Evolutionary conservation across 2,329 filamentous ascomycete species (phyloP).

Genomic region (Esteya vermicola): DNA sequence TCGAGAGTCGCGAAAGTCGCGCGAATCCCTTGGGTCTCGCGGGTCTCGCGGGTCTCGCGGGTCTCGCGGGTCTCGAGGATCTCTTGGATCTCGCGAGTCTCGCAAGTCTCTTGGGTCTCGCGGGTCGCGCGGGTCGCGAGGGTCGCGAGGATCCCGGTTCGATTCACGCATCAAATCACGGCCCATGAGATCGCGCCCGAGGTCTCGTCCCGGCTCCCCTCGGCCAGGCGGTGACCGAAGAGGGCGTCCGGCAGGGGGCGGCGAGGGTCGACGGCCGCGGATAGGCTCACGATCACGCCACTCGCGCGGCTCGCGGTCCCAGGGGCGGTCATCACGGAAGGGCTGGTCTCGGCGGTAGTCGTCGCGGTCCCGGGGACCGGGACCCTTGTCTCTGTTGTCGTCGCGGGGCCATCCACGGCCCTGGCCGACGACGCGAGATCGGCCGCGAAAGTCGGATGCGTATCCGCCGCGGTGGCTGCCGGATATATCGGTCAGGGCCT

Average conservation of each 20-base stretch:
- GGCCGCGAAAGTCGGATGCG: slow-evolving; percentile 48
- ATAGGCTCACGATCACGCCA: slow-evolving; percentile 38
- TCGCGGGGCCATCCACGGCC: slow-evolving; percentile 48
- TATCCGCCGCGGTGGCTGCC: slow-evolving; percentile 50
- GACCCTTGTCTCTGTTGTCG: slow-evolving; percentile 42
- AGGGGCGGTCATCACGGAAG: slow-evolving; percentile 30
- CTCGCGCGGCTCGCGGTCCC: slow-evolving; percentile 41
- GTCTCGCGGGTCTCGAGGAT: slow-evolving; percentile 48
- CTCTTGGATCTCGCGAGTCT: slow-evolving; percentile 48
- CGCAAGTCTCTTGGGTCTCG: slow-evolving; percentile 43
- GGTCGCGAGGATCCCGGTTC: not conserved
- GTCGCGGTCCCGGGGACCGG: slow-evolving; percentile 37
- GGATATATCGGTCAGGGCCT: slow-evolving; percentile 59
- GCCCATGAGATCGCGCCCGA: not conserved
- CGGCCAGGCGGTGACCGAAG: slow-evolving; percentile 37
- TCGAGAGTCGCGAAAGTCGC: slow-evolving; percentile 40
- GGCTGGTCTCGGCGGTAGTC: slow-evolving; percentile 1
- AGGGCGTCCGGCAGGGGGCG: slow-evolving; percentile 36
- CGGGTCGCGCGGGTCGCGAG: slow-evolving; percentile 27
- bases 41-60: slow-evolving; percentile 32
- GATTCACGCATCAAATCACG: slow-evolving; percentile 38
- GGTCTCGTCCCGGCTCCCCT: no score
- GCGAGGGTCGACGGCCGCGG: slow-evolving; percentile 46
- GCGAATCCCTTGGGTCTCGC: slow-evolving; percentile 7
- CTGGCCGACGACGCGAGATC: slow-evolving; percentile 40